Percentiles rank a stretch among this genome's conserved stretches.
Evolutionary conservation across 176 grass and related monocot genomes (phyloP).

Genomic region (Eleusine coracana): DNA sequence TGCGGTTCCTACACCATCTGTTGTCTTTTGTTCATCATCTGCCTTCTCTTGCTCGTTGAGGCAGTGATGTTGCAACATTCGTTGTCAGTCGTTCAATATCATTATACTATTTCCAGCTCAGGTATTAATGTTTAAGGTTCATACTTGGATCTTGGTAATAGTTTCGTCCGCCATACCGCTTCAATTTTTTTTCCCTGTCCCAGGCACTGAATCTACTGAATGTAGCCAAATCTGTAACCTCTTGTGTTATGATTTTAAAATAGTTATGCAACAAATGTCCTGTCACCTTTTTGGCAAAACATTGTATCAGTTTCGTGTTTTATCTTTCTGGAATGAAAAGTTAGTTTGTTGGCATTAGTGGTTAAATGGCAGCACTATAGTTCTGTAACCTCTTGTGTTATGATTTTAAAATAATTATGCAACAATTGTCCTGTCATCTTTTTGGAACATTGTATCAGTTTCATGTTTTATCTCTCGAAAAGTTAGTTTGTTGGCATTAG

Average conservation of each 20-base stretch:
- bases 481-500: slow-evolving; percentile 4
- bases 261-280: neutral
- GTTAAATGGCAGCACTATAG: neutral
- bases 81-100: neutral
- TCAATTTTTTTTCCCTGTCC: neutral
- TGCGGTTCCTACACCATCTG: slow-evolving; percentile 8
- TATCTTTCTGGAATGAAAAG: neutral
- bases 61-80: neutral
- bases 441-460: neutral
- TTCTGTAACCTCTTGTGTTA: too few species aligned
- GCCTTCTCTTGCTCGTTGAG: neutral
- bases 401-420: neutral
- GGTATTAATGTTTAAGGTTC: neutral
- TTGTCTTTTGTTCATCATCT: neutral
- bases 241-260: neutral
- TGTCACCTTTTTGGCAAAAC: neutral
- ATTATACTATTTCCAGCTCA: neutral
- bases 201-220: neutral
- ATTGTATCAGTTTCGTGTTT: neutral
- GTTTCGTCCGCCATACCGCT: neutral
- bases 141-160: slow-evolving; percentile 5
- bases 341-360: slow-evolving; percentile 9
- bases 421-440: neutral
- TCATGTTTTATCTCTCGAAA: neutral
- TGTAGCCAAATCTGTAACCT: neutral